Evolutionary conservation across 768 basidiomycete species (phyloP), one percentile per base, ranked within the genome.

Genomic region (Kwoniella sp.): DNA sequence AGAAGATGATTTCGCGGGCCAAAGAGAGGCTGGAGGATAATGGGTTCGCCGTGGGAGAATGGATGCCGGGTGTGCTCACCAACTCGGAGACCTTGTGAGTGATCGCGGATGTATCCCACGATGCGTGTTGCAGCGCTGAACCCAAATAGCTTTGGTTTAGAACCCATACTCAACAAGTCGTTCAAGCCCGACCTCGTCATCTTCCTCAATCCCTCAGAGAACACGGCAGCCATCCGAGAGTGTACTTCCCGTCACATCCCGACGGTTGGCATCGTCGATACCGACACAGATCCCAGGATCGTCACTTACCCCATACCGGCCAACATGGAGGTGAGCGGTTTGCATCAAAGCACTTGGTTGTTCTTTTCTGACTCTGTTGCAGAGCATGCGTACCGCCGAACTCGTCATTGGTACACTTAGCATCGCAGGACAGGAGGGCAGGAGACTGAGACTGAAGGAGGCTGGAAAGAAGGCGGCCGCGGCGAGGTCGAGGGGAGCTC

Each of bases 241-340:
- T 92, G 89, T 65, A 89, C 89, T 14, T 79, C 84, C 49, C 81
- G 85, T 56, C 86, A 92, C 67, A 82, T 98, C 50, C 95, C 95
- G 0, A 98, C 95, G 1, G 84, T 98, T 54, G 95, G 86, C 28
- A 84, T 98, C 54, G 83, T 92, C 47, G 95, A 99, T 75, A 89
- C 91, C 19, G 90, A 99, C 70, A 87, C 84, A 36, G 95, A 99
- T 76, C 95, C 95, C 5, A 84, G 95, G 22, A 80, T 90, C 32
- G 92, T 99, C 57, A 95, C 96, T 81, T 98, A 95, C 73, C 87
- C 95, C 36, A 96, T 99, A 67, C 92, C 91, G 0, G 91, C 89
- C n/a, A 99, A 98, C 73, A 89, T 93, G 76, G 95, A 99, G 76
- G 74, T 73, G 52, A 63, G 74, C 59, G 8, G 19, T 44, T 33